Evolutionary conservation across 805 yeast genomes (phyloP).

Genomic region (Yarrowia osloensis): DNA sequence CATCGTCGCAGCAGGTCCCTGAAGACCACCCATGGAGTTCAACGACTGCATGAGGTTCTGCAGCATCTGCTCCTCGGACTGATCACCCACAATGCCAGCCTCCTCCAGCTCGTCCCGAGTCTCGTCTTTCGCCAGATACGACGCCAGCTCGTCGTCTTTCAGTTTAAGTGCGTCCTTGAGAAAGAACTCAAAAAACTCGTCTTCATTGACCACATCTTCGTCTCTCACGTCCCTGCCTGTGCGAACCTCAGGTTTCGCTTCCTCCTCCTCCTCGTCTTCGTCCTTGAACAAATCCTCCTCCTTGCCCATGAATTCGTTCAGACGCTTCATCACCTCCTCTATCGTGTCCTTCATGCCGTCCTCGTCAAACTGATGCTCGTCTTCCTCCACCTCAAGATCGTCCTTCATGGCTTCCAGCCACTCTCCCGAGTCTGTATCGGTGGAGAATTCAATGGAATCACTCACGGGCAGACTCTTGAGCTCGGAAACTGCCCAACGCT

Average conservation of each 20-base stretch:
- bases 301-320: conserved; percentile 34
- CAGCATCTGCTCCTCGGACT: conserved; percentile 34
- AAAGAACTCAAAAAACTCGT: conserved; percentile 69
- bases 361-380: conserved; percentile 17
- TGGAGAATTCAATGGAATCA: not conserved
- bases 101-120: conserved; percentile 32
- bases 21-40: conserved; percentile 38
- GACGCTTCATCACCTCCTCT: conserved; percentile 35
- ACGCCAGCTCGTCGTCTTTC: conserved; percentile 42
- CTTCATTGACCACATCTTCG: conserved; percentile 56
- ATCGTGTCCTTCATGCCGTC: conserved; percentile 31
- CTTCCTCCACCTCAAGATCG: conserved; percentile 31
- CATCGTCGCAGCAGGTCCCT: conserved; percentile 46
- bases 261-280: conserved; percentile 36
- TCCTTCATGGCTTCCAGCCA: conserved; percentile 18
- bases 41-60: conserved; percentile 41
- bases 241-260: not conserved
- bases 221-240: conserved; percentile 32
- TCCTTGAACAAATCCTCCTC: conserved; percentile 35
- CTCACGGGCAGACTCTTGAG: not conserved
- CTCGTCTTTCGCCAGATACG: conserved; percentile 31
- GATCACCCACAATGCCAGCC: conserved; percentile 31
- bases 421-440: not conserved
- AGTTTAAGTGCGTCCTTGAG: conserved; percentile 56
- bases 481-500: conserved; percentile 8